Conservation (phyloP, 768 basidiomycete species). For the Tephrocybe sp. region DNA sequence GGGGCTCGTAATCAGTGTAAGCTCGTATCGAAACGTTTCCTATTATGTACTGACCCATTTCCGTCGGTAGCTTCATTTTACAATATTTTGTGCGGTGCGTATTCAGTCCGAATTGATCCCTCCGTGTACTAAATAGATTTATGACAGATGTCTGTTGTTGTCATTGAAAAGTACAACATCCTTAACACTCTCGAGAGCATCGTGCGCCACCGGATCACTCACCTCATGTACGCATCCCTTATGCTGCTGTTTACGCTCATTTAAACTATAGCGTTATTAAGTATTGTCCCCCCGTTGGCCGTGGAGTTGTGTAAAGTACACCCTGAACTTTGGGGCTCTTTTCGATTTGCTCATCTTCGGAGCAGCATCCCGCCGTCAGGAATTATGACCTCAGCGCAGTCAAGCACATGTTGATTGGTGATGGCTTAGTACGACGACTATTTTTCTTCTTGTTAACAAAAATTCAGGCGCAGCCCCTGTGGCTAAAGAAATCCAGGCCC, state of each 20-base stretch:
- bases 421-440: conserved; percentile 19
- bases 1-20: conserved; percentile 54
- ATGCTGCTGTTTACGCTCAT: background rate
- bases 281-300: conserved; percentile 48
- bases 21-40: conserved; percentile 13
- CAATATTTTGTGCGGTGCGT: conserved; percentile 50
- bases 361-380: conserved; percentile 42
- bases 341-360: background rate
- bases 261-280: conserved; percentile 12
- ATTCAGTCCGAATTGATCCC: background rate
- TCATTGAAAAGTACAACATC: conserved; percentile 45
- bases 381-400: conserved; percentile 38
- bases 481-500: conserved; percentile 45
- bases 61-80: conserved; percentile 46
- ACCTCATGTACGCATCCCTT: conserved; percentile 29
- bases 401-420: conserved; percentile 41
- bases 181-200: conserved; percentile 44
- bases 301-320: conserved; percentile 48
- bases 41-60: conserved; percentile 13
- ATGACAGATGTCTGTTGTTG: conserved; percentile 48
- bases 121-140: background rate
- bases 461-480: conserved; percentile 58
- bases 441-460: background rate
- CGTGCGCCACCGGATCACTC: conserved; percentile 41
- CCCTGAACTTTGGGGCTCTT: background rate